Base-by-base conservation (phyloP, 805 yeast species). In the Cyberlindnera maclurae region DNA sequence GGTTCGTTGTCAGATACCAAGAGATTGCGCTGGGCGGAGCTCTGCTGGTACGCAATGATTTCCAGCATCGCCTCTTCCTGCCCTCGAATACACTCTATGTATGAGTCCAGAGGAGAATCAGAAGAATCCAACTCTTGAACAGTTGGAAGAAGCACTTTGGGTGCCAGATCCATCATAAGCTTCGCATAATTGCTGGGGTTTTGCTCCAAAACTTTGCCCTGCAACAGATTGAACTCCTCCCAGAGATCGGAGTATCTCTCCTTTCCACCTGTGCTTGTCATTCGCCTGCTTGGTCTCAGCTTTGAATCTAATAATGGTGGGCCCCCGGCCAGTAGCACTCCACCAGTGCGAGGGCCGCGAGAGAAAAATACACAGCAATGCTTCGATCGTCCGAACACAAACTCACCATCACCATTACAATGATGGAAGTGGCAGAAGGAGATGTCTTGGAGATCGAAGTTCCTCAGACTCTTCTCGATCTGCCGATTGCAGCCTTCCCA, bases 401-500 rank as follows among this genome's bases (percentile, higher is more conserved):
- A 32, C 12, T 15, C 4, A 11, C 20, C 27, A 20, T 20, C 5
- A 17, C 26, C 15, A 27, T 15, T 26, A 32, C 28, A 17, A 12
- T 6, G 10, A 15, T 4, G 13, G 16, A 35, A 27, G 37, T 7
- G 24, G 13, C 3, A 12, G n/a, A 18, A 11, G 22, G 20, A 11
- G 33, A 29, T 9, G 15, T 35, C 10, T 26, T 41, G 12, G 46
- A 42, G 31, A 38, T 45, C 12, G 27, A 38, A 5, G 38, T 15
- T 5, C 42, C 40, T 12, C 16, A 33, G 4, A 10, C 32, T 9
- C 37, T 39, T 11, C 13, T 63, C 10, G 62, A 70, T 33, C 62
- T 79, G 4, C 85, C 85, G 3, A 71, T 82, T 8, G 82, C 83
- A 15, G 71, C 73, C 18, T 83, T 76, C 43, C 93, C 93, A 8